These are phyloP conservation scores for Nigrograna mackinnonii DNA, from an alignment of 2,329 filamentous ascomycete genomes.

Conservation along the genomic window DNA sequence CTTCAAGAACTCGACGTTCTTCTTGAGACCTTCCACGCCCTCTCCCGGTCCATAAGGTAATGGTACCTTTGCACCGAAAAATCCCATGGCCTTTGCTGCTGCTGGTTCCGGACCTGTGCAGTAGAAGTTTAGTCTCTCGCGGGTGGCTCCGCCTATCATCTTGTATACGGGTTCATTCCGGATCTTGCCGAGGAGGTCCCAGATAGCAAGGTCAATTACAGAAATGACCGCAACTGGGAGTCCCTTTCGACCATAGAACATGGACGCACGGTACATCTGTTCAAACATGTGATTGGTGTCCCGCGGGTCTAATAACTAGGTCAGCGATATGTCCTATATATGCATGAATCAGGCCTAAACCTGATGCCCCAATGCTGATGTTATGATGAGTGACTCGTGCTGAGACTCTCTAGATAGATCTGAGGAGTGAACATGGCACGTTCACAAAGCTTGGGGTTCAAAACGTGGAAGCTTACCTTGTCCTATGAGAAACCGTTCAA, in stretches of 20 bases:
- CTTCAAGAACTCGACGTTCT: conserved; percentile 87
- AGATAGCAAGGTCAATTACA: conserved; percentile 89
- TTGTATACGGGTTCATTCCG: conserved; percentile 93
- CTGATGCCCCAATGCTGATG: no score
- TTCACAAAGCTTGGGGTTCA: no score
- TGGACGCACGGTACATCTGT: conserved; percentile 93
- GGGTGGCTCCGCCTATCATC: conserved; percentile 88
- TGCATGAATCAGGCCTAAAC: no score
- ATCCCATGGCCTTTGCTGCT: conserved; percentile 82
- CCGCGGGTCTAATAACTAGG: conserved; percentile 79
- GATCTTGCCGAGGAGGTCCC: conserved; percentile 91
- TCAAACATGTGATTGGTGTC: conserved; percentile 93
- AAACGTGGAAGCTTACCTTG: conserved; percentile 53
- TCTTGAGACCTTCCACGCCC: conserved; percentile 76
- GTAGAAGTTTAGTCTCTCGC: conserved; percentile 85
- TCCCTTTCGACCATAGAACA: conserved; percentile 96
- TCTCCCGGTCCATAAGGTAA: conserved; percentile 90
- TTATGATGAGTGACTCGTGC: no score
- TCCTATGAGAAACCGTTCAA: conserved; percentile 87
- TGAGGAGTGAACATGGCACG: no score
- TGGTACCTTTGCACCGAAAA: conserved; percentile 88
- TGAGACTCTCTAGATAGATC: no score
- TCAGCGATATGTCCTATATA: not conserved
- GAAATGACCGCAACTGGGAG: conserved; percentile 89
- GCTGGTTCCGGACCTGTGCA: conserved; percentile 87